Evolutionary conservation across 345 rosid species (phyloP).

Genomic region (Erucastrum elatum): DNA sequence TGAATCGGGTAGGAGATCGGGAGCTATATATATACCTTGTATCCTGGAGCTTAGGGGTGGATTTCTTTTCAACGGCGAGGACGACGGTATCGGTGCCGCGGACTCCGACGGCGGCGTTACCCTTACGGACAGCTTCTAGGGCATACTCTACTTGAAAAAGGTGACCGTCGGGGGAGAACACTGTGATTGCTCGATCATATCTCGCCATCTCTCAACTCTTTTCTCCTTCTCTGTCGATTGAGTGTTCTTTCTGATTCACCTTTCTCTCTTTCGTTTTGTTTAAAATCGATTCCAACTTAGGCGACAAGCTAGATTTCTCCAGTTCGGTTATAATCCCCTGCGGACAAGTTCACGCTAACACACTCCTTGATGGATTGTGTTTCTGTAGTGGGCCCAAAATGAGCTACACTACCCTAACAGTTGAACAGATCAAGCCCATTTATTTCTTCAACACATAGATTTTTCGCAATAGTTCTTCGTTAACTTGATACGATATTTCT

Average conservation of each 20-base stretch:
- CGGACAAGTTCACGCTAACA: slow-evolving; percentile 13
- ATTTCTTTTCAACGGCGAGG: slow-evolving; percentile 96
- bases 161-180: slow-evolving; percentile 87
- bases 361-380: neutral
- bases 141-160: slow-evolving; percentile 97
- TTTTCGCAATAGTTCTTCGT: too few species aligned
- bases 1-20: slow-evolving; percentile 15
- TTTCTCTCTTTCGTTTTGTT: slow-evolving; percentile 9
- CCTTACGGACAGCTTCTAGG: slow-evolving; percentile 96
- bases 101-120: slow-evolving; percentile 98
- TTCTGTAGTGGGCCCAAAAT: neutral
- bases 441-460: too few species aligned
- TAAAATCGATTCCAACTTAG: slow-evolving; percentile 25
- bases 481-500: too few species aligned
- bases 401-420: neutral
- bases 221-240: neutral
- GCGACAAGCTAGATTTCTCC: slow-evolving; percentile 21
- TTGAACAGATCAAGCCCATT: too few species aligned
- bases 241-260: slow-evolving; percentile 4
- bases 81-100: slow-evolving; percentile 90
- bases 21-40: slow-evolving; percentile 47
- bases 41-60: slow-evolving; percentile 93
- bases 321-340: neutral
- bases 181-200: slow-evolving; percentile 93
- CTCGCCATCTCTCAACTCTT: slow-evolving; percentile 56